Evolutionary conservation across 768 basidiomycete species (phyloP), one percentile per base, ranked within the genome.

Genomic region (Boletus sp.): DNA sequence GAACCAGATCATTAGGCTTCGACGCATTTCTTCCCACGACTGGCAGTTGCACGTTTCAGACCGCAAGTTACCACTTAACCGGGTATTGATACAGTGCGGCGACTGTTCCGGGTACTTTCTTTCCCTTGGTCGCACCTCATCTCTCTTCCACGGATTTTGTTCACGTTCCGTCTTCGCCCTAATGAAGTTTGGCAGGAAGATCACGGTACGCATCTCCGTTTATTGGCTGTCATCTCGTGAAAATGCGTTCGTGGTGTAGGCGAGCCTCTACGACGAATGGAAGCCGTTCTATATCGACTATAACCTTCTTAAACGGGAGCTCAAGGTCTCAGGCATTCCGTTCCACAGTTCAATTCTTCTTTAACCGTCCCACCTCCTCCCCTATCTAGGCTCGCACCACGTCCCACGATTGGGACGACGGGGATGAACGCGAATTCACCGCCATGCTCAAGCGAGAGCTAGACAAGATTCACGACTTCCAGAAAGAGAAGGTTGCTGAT

Each of bases 401-500:
- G 5, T 72, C 74, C 14, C 77, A 75, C 21, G 69, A 71, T 42
- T 98, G 96, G 96, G 81, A 77, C 32, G 81, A 83, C 42, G 72
- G 77, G 14, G 93, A 97, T 68, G 96, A 98, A 73, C 75, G 77
- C 33, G 84, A 89, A 38, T 98, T 98, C 66, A 87, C 85, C 11
- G 70, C 66, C 40, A 81, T 87, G 75, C 83, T 98, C 51, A 87
- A 90, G 64, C 77, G 76, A 54, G 94, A 98, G 74, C 79, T 98
- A 32, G 90, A 94, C 65, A 98, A 98, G 75, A 86, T 98, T 41
- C 88, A 95, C 62, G 85, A 87, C 64, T 98, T 98, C 67, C 96
- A 98, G 69, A 90, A 86, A 67, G 75, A 78, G 33, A 98, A 97
- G 83, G 92, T 87, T 64, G 5, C 67, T 14, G 29, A 25, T 58